Base-by-base conservation (phyloP, 2,329 filamentous ascomycete species). In the Fusarium annulatum region DNA sequence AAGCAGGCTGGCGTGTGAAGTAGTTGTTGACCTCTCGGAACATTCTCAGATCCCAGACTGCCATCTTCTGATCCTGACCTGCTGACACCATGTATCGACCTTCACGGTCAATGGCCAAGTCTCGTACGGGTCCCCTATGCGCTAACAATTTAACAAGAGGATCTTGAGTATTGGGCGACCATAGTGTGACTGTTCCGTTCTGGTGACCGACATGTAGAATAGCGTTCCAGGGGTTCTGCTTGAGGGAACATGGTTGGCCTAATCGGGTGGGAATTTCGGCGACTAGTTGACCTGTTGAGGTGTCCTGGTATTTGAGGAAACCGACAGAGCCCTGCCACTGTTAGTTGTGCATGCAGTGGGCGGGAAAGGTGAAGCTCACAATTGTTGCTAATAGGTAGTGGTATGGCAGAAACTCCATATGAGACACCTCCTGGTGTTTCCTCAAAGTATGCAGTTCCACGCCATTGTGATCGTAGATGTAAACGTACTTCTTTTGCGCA, bases 11-110 rank as follows among this genome's bases (percentile, higher is more conserved):
- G 43, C 92, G 89, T 41, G 95, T 94, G 72, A 92, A 94, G 84
- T 98, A 98, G 76, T 88, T 94, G 84, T 96, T 94, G 33, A 99
- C 92, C 79, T 97, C 94, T 77, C 93, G 94, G 86, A 97, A 96
- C 89, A 94, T 97, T 48, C 96, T 91, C 71, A 98, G 92, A 80
- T 98, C 96, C 95, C 96, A 98, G 18, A 97, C 91, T n/a, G 93
- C 91, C 93, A 97, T 97, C 80, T 93, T 94, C 74, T 91, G 87
- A 81, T 98, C 96, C 80, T 97, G 94, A 3, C 95, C 96, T 0
- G 94, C 92, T 7, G 95, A 94, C 16, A 97, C 94, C 96, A 98
- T 98, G 84, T 98, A 99, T 64, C 93, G 90, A 28, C 96, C 96
- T 81, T 96, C 93, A 67, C 95, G 89, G 80, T 99, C 96, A 46